Base-by-base conservation (phyloP, 371 early-diverging fungal species). In the Blyttiomyces sp. region DNA sequence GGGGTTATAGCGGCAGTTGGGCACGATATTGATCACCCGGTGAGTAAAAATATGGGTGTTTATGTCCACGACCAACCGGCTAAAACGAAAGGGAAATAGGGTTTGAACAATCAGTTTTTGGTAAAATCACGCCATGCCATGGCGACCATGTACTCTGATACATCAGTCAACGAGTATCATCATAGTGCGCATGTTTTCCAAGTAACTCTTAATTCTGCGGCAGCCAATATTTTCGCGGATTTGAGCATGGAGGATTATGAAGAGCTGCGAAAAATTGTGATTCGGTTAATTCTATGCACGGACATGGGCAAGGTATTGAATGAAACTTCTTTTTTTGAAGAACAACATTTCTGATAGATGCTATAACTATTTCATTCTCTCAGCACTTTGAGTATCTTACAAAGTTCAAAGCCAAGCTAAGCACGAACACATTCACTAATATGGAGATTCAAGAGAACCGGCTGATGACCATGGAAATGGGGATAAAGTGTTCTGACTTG, bases 351-450 rank as follows among this genome's bases (percentile, higher is more conserved):
- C 13, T 39, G n/a, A n/a, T n/a, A n/a, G n/a, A n/a, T n/a, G n/a
- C n/a, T n/a, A n/a, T n/a, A n/a, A 39, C 39, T 39, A 39, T 13
- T 39, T 13, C 11, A 39, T 11, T 39, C 39, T n/a, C 23, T 28
- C 28, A 69, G 66, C 84, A 83, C 54, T 84, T 81, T 69, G 83
- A 84, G 65, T 81, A 72, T 48, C 60, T 82, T 16, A 66, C 66
- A 28, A 81, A 77, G 35, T 84, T 82, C 65, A 73, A 76, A 34
- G 72, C 76, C 34, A 75, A 75, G 49, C 52, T 78, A 17, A 57
- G 44, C 9, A 49, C 70, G 9, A 48, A 33, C n/a, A 51, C 45
- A 1, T 61, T 66, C 48, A 21, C 28, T 3, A 49, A 57, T 2
- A 39, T 65, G 6, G 69, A 70, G 1, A 59, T 45, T 19, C 59